Evolutionary conservation across 805 yeast genomes (phyloP), one percentile per base, ranked within the genome.

Genomic region (Metschnikowia gruessii): DNA sequence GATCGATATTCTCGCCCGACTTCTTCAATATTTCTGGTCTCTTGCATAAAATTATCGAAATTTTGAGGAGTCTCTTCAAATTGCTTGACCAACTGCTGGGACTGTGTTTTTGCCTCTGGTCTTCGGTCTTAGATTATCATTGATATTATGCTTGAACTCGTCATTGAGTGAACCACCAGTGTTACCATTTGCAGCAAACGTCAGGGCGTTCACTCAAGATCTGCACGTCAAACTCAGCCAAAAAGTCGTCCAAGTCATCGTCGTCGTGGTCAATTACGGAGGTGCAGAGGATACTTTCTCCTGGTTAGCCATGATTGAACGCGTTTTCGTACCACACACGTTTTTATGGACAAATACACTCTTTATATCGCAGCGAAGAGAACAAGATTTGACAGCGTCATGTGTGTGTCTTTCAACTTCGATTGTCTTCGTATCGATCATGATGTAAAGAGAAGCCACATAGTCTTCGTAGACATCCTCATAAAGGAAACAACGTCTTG

Each of bases 151-250:
- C 45, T 62, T 62, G 49, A 66, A 56, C 43, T 66, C 72, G 33
- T 50, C 74, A 64, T 48, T 63, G 56, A 57, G 64, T 16, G 64
- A 63, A 31, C 63, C 64, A 19, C 56, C 53, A 1, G 51, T 37
- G 28, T 44, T 42, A 24, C 53, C 45, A 11, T 46, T 46, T 28
- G 49, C 40, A 21, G 53, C 15, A 16, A 43, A 35, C 7, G 32
- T 12, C 86, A 1, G 85, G 86, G 1, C 85, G 83, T 53, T 79
- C 73, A 49, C 77, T 77, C 46, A 85, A 69, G 0, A 83, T 75
- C 47, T 82, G 87, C 50, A 83, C 87, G 34, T 84, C 87, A 61
- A 86, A 86, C 52, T 90, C 97, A 59, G 90, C 96, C 42, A 92
- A 72, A 49, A 88, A 73, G 57, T 88, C 96, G 55, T 87, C 95